Evolutionary conservation across 139 green algal genomes (phyloP), one percentile per base, ranked within the genome.

Genomic region (Ettlia oleoabundans): DNA sequence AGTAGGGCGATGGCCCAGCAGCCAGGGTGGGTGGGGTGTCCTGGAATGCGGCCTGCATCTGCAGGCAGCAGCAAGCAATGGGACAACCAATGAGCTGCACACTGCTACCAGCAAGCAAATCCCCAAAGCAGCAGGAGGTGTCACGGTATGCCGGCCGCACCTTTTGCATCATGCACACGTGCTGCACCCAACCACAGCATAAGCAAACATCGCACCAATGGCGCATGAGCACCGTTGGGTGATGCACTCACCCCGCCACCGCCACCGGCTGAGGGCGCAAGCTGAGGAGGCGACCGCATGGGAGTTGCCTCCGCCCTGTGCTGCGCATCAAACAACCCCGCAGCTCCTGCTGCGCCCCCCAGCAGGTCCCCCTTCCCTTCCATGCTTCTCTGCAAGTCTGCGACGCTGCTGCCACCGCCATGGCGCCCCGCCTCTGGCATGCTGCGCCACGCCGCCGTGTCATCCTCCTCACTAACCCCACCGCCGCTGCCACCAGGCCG

Each of bases 21-120:
- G 47, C 47, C 47, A 15, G 47, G 47, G n/a, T n/a, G n/a, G 47
- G 47, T 15, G 15, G 47, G 47, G 13, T 15, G 47, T 15, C 15
- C n/a, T 42, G 21, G 42, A 64, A 77, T 4, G 70, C 70, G 18
- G 42, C 70, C 70, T 77, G 70, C 70, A 77, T 77, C 70, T 77
- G 70, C 68, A 76, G 18, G 47, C 47, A 58, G 65, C 65, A 73
- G 37, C 37, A 73, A 22, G 30, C 37, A 21, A 40, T 42, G 63
- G n/a, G 33, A 35, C 63, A 43, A 2, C n/a, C 18, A 65, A 22
- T 28, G 18, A 65, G 55, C 18, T 32, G 15, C 18, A 65, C 18
- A 15, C 55, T 15, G 47, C 47, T 9, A 65, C 55, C 21, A 28
- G 55, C 55, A 32, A n/a, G 5, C 55, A n/a, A 5, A 28, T 65